Evolutionary conservation across 768 basidiomycete genomes (phyloP), one percentile per base, ranked within the genome.

Genomic region (Clitopilus hobsonii): DNA sequence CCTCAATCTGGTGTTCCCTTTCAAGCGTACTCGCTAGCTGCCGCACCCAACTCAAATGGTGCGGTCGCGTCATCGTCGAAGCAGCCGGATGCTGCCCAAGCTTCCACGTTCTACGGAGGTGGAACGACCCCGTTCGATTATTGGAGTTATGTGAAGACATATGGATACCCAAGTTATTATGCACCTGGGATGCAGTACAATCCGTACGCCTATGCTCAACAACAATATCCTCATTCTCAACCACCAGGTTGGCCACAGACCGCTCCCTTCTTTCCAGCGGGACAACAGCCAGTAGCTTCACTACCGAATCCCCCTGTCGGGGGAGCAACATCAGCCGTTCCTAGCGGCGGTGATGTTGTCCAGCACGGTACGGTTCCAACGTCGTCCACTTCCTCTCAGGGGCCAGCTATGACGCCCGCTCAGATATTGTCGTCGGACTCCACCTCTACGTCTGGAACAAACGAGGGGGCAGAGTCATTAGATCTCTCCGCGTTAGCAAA

Each of bases 241-340:
- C 67, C 61, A 38, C 52, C 68, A 47, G 60, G 65, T 53, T 72
- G 71, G 73, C 73, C 72, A 60, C 71, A 68, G 41, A 61, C 69
- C 32, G 68, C 36, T 23, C 38, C 30, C 8, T n/a, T 55, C 32
- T 49, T 52, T 41, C 51, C 24, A 22, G 24, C 30, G 30, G 55
- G 8, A 38, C 51, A 58, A 18, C 49, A 54, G 22, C 41, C n/a
- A 45, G 5, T 45, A 23, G 22, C 41, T 16, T 18, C 22, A 8
- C n/a, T 11, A n/a, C n/a, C 32, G 32, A 11, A 3, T 11, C 4
- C 32, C n/a, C n/a, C 32, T 2, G 8, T n/a, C 32, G 10, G 32
- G 8, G 32, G 10, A n/a, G n/a, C n/a, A n/a, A n/a, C n/a, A n/a
- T n/a, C n/a, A n/a, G n/a, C n/a, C n/a, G n/a, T n/a, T n/a, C n/a